These are phyloP conservation scores for Acorus calamus DNA, from an alignment of 106 monocot genomes.

Conservation along the genomic window DNA sequence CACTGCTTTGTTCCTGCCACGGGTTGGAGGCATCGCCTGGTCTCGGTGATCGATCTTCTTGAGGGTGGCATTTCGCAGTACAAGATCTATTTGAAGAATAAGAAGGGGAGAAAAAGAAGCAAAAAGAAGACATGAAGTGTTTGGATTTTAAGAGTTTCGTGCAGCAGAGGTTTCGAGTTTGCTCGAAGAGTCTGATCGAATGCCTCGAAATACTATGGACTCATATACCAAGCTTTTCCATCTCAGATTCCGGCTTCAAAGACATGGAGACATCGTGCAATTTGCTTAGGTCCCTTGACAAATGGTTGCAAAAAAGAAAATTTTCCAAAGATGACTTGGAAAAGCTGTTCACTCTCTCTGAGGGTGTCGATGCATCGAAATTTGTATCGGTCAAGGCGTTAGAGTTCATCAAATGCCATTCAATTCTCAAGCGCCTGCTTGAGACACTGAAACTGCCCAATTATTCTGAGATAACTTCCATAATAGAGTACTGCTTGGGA, in stretches of 20 bases:
- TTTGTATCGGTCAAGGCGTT: too few relatives aligned
- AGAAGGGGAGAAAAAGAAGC: not conserved
- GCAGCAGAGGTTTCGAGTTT: not conserved
- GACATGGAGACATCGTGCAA: not conserved
- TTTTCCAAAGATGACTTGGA: not conserved
- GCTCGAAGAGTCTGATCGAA: not conserved
- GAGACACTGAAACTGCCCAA: too few relatives aligned
- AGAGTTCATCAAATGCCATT: too few relatives aligned
- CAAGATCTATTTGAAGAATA: not conserved
- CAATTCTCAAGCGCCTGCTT: too few relatives aligned
- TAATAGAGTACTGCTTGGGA: too few relatives aligned
- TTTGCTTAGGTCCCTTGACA: not conserved
- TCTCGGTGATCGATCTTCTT: conserved; percentile 25
- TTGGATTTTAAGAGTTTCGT: conserved; percentile 1
- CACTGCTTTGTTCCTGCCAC: conserved; percentile 26
- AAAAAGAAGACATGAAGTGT: not conserved
- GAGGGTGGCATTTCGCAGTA: conserved; percentile 15
- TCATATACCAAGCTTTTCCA: conserved; percentile 1
- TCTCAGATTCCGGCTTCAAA: not conserved
- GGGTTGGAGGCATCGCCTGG: conserved; percentile 34
- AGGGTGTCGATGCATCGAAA: too few relatives aligned
- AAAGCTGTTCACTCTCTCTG: not conserved
- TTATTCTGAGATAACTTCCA: too few relatives aligned
- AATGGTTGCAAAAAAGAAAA: not conserved
- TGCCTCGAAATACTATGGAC: conserved; percentile 3